phyloP scores from a whole-genome alignment of 345 rosid species.

The Lumnitzera littorea region DNA sequence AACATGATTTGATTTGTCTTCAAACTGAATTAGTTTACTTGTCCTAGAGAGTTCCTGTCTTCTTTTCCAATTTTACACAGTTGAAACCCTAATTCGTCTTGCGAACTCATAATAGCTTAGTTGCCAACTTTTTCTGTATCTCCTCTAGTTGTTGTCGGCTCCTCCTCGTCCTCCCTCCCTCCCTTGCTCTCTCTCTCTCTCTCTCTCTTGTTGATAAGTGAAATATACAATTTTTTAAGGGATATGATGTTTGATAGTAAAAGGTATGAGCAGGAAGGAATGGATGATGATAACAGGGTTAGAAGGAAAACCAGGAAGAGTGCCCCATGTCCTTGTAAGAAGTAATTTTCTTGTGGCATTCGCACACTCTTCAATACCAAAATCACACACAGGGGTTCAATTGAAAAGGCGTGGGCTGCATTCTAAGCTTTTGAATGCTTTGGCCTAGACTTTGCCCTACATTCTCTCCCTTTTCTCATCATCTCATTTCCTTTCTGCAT shows the following conservation, averaged over 20 bases:
- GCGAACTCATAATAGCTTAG: too few relatives aligned
- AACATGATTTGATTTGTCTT: too few relatives aligned
- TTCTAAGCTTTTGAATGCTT: slow-evolving; percentile 51
- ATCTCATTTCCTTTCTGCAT: slow-evolving; percentile 30
- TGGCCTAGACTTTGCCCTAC: slow-evolving; percentile 17
- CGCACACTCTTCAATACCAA: slow-evolving; percentile 79
- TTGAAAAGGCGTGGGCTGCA: slow-evolving; percentile 73
- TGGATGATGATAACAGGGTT: slow-evolving; percentile 20
- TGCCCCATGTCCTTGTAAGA: slow-evolving; percentile 58
- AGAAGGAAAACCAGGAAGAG: slow-evolving; percentile 37
- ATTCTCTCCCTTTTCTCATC: slow-evolving; percentile 18
- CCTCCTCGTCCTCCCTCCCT: too few relatives aligned
- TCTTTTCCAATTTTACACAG: too few relatives aligned
- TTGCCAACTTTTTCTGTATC: too few relatives aligned
- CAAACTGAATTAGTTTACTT: too few relatives aligned
- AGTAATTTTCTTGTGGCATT: slow-evolving; percentile 48
- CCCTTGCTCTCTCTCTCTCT: too few relatives aligned
- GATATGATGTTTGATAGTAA: slow-evolving; percentile 68
- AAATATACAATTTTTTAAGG: background rate
- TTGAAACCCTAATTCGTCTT: too few relatives aligned
- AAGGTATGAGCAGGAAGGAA: slow-evolving; percentile 59
- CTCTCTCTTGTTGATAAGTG: too few relatives aligned
- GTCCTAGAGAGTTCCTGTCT: too few relatives aligned
- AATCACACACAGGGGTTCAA: slow-evolving; percentile 33
- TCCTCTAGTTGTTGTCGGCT: too few relatives aligned